Percentiles rank a stretch among this genome's conserved stretches.
Conservation (phyloP, 345 rosid species). For the Brassica carinata region DNA sequence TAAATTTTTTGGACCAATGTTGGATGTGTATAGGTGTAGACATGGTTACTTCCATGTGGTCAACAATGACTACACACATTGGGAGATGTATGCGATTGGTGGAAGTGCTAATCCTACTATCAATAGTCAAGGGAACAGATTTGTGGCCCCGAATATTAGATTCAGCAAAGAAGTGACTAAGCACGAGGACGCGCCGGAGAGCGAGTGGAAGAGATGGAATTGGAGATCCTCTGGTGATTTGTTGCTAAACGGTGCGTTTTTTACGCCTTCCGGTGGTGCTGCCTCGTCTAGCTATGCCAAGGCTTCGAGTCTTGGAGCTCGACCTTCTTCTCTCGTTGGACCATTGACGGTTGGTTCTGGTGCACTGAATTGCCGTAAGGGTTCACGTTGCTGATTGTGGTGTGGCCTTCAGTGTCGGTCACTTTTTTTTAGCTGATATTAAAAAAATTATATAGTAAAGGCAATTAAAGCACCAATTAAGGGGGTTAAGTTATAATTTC, state of each 20-base stretch:
- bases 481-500: constrained; percentile 19
- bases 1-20: constrained; percentile 15
- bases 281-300: constrained; percentile 59
- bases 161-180: constrained; percentile 76
- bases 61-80: constrained; percentile 85
- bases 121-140: constrained; percentile 87
- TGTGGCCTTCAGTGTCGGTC: neutral
- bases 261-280: constrained; percentile 51
- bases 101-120: constrained; percentile 83
- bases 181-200: constrained; percentile 52
- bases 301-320: constrained; percentile 61
- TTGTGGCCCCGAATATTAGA: constrained; percentile 60
- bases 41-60: constrained; percentile 90
- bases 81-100: constrained; percentile 94
- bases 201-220: constrained; percentile 61
- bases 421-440: neutral
- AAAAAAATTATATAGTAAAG: constrained; percentile 13
- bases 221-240: constrained; percentile 65
- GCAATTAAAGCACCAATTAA: constrained; percentile 34
- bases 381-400: constrained; percentile 47
- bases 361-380: constrained; percentile 56
- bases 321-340: constrained; percentile 52
- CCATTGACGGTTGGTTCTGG: constrained; percentile 57
- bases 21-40: constrained; percentile 57
- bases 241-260: constrained; percentile 64